phyloP scores from a whole-genome alignment of 495 filamentous ascomycete species.

The Articulospora tetracladia region DNA sequence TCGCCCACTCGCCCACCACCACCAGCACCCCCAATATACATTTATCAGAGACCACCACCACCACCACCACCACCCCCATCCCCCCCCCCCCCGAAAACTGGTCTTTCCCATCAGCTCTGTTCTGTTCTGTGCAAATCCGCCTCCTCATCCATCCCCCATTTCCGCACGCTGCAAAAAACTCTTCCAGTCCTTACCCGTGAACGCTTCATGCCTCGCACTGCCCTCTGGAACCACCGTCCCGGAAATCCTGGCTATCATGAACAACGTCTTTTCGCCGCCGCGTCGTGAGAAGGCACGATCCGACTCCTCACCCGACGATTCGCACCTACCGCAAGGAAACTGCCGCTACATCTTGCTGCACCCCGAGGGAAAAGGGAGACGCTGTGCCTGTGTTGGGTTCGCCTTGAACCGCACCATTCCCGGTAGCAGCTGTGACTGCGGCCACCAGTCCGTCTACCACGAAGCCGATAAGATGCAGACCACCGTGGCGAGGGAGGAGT shows the following conservation, averaged over 20 bases:
- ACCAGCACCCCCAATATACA: neutral
- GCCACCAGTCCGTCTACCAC: conserved; percentile 53
- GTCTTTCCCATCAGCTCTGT: no score
- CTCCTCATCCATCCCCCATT: neutral
- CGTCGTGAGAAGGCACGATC: conserved; percentile 25
- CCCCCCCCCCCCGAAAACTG: neutral
- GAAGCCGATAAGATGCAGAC: conserved; percentile 34
- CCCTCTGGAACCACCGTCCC: conserved; percentile 24
- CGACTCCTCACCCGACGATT: conserved; percentile 9
- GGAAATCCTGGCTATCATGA: conserved; percentile 14
- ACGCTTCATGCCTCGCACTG: conserved; percentile 21
- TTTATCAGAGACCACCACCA: neutral
- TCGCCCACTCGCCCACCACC: neutral
- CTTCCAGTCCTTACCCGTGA: neutral
- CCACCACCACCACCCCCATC: no score
- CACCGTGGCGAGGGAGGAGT: conserved; percentile 31
- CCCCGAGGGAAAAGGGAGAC: conserved; percentile 48
- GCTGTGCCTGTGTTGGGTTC: conserved; percentile 53
- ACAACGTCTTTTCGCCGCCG: conserved; percentile 23
- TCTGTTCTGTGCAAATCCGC: neutral
- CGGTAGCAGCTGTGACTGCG: conserved; percentile 48
- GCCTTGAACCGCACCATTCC: conserved; percentile 46
- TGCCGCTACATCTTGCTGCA: conserved; percentile 52
- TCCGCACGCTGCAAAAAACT: no score
- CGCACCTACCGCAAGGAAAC: conserved; percentile 46